Evolutionary conservation across 2,329 filamentous ascomycete genomes (phyloP).

Genomic region (Blastomyces parvus): DNA sequence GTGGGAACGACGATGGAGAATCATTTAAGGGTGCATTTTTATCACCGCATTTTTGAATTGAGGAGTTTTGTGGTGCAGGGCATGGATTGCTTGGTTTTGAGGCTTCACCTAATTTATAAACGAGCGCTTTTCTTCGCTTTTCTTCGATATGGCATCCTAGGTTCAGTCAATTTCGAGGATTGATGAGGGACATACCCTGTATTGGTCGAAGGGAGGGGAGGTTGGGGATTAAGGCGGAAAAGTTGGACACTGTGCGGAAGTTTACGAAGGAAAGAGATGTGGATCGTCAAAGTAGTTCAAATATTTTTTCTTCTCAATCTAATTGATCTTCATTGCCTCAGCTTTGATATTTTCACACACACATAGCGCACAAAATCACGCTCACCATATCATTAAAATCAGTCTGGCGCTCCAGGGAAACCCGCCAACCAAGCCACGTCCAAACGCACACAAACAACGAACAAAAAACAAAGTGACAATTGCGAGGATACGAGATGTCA

Average conservation of each 20-base stretch:
- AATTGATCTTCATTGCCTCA: not conserved
- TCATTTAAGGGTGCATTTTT: not conserved
- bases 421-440: not conserved
- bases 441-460: not conserved
- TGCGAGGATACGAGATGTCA: conserved; percentile 28
- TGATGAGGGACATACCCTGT: not conserved
- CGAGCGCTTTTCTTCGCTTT: too few relatives aligned
- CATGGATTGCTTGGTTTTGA: not conserved
- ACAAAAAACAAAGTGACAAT: conserved; percentile 7
- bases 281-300: not conserved
- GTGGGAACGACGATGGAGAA: not conserved
- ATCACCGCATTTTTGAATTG: not conserved
- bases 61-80: not conserved
- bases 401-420: not conserved
- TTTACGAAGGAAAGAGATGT: not conserved
- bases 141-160: not conserved
- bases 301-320: not conserved
- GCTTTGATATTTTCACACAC: not conserved
- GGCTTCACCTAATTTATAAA: not conserved
- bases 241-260: not conserved
- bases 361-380: not conserved
- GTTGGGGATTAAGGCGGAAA: not conserved
- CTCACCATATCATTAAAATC: not conserved
- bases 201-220: not conserved
- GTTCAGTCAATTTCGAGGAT: not conserved